Evolutionary conservation across 1,284 basidiomycete genomes (phyloP), one percentile per base, ranked within the genome.

Genomic region (Tilletia horrida): DNA sequence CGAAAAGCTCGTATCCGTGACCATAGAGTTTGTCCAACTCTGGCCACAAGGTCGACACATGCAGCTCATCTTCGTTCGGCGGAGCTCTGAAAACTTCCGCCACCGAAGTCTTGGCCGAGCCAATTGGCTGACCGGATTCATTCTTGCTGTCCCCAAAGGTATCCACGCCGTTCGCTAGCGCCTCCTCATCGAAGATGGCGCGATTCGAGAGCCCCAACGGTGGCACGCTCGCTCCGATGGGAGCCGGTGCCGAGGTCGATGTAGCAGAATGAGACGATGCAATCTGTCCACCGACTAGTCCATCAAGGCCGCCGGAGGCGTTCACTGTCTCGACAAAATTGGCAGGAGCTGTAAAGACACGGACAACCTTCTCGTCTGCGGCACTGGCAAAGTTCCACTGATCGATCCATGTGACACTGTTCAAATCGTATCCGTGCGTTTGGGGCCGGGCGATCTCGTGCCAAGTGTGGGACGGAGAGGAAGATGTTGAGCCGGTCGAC

Each of bases 11-110:
- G 80, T 97, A 97, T 42, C 93, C 93, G 82, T 98, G 96, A 0
- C 95, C 96, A 81, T 97, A 99, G 1, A 99, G 85, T 82, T 98
- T 99, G 79, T 98, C 95, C 0, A 89, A 76, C 71, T 98, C 96
- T 0, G 95, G 95, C 96, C 96, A 99, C 0, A 98, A 86, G 0
- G 95, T 97, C 14, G 88, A 86, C 0, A 88, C 87, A 0, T 91
- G 88, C 0, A 98, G 86, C 82, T 86, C 84, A 66, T 86, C 86
- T 71, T 86, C 85, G 1, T 83, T 84, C 0, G 86, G 85, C 11
- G 86, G 82, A n/a, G 77, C 70, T 6, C 47, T 35, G 52, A 73
- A 67, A 14, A 72, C 67, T 0, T 66, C 68, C 9, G 71, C 70
- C 21, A 73, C 66, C 3, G 70, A 71, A 14, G 70, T 69, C 13